phyloP scores from a whole-genome alignment of 1,139 yeast genomes.

The Scheffersomyces quercinus region DNA sequence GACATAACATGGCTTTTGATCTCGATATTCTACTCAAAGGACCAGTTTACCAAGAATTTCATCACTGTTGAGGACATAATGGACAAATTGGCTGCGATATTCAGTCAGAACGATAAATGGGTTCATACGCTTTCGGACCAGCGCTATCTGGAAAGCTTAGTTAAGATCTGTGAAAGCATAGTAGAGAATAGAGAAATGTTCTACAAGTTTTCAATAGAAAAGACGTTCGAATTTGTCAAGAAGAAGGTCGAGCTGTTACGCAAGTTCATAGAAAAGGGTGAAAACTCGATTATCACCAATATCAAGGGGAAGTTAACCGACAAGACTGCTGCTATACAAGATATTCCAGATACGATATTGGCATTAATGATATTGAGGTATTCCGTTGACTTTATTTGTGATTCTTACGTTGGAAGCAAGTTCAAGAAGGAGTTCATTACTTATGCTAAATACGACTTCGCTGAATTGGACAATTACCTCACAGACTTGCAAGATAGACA shows the following conservation, averaged over 20 bases:
- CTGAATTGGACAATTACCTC: conserved; percentile 30
- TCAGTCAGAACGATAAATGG: conserved; percentile 27
- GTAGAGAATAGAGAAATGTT: conserved; percentile 50
- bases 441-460: conserved; percentile 24
- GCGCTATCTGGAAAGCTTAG: conserved; percentile 24
- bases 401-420: conserved; percentile 22
- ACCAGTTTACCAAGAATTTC: conserved; percentile 33
- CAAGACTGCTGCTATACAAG: conserved; percentile 15
- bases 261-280: conserved; percentile 19
- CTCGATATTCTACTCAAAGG: conserved; percentile 31
- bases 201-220: conserved; percentile 41
- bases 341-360: conserved; percentile 30
- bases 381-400: conserved; percentile 33
- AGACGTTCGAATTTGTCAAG: conserved; percentile 32
- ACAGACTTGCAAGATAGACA: conserved; percentile 25
- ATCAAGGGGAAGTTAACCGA: conserved; percentile 22
- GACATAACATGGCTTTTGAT: conserved; percentile 45
- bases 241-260: conserved; percentile 29
- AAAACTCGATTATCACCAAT: conserved; percentile 11
- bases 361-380: conserved; percentile 20
- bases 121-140: conserved; percentile 23
- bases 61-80: conserved; percentile 50
- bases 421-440: conserved; percentile 17
- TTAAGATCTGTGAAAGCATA: conserved; percentile 43
- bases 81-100: conserved; percentile 34